Conservation (phyloP, 1,284 basidiomycete species). For the Puccinia coronata region DNA sequence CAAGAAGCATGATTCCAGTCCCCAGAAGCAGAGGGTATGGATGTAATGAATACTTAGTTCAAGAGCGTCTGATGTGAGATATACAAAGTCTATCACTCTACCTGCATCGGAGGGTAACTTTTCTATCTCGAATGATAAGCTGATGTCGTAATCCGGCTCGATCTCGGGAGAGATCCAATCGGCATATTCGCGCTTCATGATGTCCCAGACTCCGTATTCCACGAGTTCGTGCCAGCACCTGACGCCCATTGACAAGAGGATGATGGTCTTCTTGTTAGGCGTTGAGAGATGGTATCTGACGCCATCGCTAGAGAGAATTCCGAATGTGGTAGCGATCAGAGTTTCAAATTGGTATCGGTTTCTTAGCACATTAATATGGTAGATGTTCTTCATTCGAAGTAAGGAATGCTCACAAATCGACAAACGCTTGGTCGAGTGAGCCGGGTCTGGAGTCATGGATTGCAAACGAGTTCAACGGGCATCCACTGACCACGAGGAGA, state of each 20-base stretch:
- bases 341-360: conserved; percentile 66
- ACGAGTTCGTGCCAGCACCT: conserved; percentile 90
- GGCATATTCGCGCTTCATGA: conserved; percentile 83
- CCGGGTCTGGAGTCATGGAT: conserved; percentile 32
- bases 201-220: conserved; percentile 78
- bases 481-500: background rate
- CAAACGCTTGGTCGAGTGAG: conserved; percentile 25
- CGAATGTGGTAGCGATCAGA: background rate
- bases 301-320: conserved; percentile 95
- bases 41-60: background rate
- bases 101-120: conserved; percentile 75
- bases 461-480: background rate
- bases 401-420: conserved; percentile 12
- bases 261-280: conserved; percentile 69
- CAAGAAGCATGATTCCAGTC: too few species aligned
- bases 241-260: conserved; percentile 92
- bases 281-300: conserved; percentile 92
- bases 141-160: conserved; percentile 87
- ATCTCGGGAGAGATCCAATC: conserved; percentile 63
- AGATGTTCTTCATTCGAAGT: conserved; percentile 68
- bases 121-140: conserved; percentile 81
- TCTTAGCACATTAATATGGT: too few species aligned
- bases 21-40: background rate
- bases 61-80: too few species aligned
- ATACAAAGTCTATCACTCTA: conserved; percentile 61